Conservation (phyloP, 1,284 basidiomycete species). For the Wallemia hederae region DNA sequence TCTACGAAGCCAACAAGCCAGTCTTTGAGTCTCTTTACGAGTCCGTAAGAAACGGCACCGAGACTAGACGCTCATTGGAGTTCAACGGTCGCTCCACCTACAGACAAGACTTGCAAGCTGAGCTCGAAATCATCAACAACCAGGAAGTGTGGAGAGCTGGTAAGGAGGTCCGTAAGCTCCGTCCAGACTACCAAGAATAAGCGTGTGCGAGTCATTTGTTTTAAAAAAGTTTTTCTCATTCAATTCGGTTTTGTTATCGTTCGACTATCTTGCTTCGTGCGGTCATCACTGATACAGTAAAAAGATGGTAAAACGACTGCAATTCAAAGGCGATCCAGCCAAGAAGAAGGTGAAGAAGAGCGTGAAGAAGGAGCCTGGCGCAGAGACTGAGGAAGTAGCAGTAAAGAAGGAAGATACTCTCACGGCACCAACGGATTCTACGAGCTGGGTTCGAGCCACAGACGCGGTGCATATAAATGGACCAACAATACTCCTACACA, state of each 20-base stretch:
- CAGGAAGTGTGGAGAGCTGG: conserved; percentile 96
- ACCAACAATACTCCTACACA: not conserved
- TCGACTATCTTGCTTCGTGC: not conserved
- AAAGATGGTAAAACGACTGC: not conserved
- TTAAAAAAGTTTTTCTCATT: not conserved
- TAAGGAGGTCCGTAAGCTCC: conserved; percentile 22
- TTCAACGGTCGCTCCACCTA: conserved; percentile 84
- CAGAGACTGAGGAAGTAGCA: no score
- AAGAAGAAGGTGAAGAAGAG: not conserved
- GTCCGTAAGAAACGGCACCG: conserved; percentile 75
- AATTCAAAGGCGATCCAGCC: not conserved
- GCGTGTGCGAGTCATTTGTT: not conserved
- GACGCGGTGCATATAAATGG: not conserved
- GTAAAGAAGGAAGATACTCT: no score
- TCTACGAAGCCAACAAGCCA: conserved; percentile 74
- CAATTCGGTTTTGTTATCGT: not conserved
- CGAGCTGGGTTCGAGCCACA: not conserved
- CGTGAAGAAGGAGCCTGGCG: not conserved
- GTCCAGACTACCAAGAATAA: conserved; percentile 3
- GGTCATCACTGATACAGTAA: not conserved
- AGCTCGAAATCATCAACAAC: conserved; percentile 79
- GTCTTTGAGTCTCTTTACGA: conserved; percentile 83
- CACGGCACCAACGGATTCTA: not conserved
- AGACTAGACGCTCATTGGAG: conserved; percentile 87
- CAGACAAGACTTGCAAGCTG: conserved; percentile 72